phyloP scores from a whole-genome alignment of 1,284 basidiomycete genomes.

The Gomphus bonarii region DNA sequence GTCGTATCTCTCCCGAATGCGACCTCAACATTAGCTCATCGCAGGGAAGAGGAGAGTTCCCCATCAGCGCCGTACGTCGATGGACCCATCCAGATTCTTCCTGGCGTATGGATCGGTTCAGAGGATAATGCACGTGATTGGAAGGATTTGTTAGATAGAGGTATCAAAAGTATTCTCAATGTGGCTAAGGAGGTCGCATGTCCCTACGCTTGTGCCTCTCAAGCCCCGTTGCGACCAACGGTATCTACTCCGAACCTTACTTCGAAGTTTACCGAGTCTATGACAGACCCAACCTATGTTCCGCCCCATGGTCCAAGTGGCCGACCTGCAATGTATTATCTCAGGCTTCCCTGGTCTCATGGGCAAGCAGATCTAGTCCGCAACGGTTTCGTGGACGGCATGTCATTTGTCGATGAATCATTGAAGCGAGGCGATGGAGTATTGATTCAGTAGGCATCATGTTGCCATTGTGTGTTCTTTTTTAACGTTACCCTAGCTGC shows the following conservation, averaged over 20 bases:
- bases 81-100: constrained; percentile 84
- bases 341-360: constrained; percentile 93
- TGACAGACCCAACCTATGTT: constrained; percentile 35
- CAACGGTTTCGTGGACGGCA: constrained; percentile 66
- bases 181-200: constrained; percentile 90
- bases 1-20: constrained; percentile 52
- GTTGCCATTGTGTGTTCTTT: constrained; percentile 12
- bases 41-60: constrained; percentile 56
- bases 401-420: constrained; percentile 74
- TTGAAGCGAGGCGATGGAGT: constrained; percentile 67
- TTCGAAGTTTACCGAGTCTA: constrained; percentile 25
- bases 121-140: constrained; percentile 88
- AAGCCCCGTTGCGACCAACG: constrained; percentile 39
- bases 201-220: constrained; percentile 48
- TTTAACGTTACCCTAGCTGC: constrained; percentile 43
- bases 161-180: constrained; percentile 81
- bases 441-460: constrained; percentile 71
- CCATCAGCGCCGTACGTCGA: constrained; percentile 65
- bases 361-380: constrained; percentile 81
- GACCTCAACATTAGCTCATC: constrained; percentile 39
- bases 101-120: constrained; percentile 86
- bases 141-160: constrained; percentile 54
- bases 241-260: constrained; percentile 60
- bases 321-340: constrained; percentile 76
- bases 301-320: constrained; percentile 53